Evolutionary conservation across 2,329 filamentous ascomycete genomes (phyloP), one percentile per base, ranked within the genome.

Genomic region (Zymoseptoria brevis): DNA sequence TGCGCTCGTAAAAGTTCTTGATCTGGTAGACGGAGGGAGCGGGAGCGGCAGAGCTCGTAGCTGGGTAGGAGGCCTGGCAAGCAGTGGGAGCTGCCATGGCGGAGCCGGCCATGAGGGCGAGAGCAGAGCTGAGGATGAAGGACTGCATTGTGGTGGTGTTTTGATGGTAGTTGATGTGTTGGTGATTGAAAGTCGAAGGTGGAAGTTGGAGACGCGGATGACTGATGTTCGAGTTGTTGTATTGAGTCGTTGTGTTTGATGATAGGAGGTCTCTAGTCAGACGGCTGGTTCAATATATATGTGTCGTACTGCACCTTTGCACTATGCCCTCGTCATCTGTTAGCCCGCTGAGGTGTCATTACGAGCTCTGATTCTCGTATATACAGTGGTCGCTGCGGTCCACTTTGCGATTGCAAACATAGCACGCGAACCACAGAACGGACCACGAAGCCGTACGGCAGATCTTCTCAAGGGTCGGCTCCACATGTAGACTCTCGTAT

Each of bases 101-200:
- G 11, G 50, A 35, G 54, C 45, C 53, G 54, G 26, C 41, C 19
- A 64, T 41, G 55, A 63, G 50, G 45, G 60, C 41, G 26, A 57
- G 51, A 19, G 58, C 56, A n/a, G 61, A 57, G n/a, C 59, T 59
- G 58, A 61, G 26, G 58, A 45, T 51, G 61, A 61, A 53, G 24
- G 51, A 62, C 51, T 64, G 57, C 60, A 64, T 64, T 21, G 51
- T 61, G 60, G 55, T 60, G 29, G 8, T 53, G 26, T 8, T 29
- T 29, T 29, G 51, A 8, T 51, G 50, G 50, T 51, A 49, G 19
- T 52, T 50, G 54, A 19, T 59, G 54, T 21, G 50, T 24, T 21
- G 22, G 16, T 21, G 22, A 19, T 51, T 51, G 50, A 7, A 19
- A 11, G 49, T 19, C 19, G 50, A 19, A 13, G 11, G 16, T 13